phyloP scores from a whole-genome alignment of 2,329 filamentous ascomycete species.

The Ascochyta fabae region DNA sequence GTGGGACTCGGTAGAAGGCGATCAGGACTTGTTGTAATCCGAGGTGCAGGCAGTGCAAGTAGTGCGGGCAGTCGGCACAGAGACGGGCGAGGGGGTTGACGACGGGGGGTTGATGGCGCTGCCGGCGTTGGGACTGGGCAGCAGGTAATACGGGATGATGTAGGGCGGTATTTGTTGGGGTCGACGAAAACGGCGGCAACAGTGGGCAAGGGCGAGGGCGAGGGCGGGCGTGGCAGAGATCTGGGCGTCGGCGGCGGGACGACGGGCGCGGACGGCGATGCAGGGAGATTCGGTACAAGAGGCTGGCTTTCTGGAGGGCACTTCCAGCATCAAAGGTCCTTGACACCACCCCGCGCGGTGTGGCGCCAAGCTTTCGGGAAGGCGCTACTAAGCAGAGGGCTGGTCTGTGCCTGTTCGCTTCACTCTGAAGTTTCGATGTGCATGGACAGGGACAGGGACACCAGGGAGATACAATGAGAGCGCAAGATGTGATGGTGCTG shows the following conservation, averaged over 20 bases:
- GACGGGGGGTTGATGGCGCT: constrained; percentile 31
- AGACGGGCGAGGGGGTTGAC: constrained; percentile 20
- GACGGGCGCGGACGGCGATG: constrained; percentile 29
- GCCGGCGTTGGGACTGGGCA: constrained; percentile 39
- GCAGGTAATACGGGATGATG: constrained; percentile 36
- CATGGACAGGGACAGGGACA: too few species aligned
- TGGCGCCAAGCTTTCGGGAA: constrained; percentile 10
- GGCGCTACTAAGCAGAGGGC: not conserved
- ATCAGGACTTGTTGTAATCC: constrained; percentile 20
- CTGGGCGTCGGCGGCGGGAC: constrained; percentile 26
- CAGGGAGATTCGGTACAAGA: constrained; percentile 34
- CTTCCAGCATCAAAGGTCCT: constrained; percentile 18
- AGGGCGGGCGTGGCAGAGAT: constrained; percentile 8
- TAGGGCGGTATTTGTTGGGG: constrained; percentile 35
- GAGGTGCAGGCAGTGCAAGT: constrained; percentile 12
- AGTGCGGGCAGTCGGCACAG: constrained; percentile 7
- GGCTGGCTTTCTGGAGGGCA: constrained; percentile 26
- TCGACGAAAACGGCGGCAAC: constrained; percentile 28
- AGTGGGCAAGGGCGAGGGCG: constrained; percentile 13
- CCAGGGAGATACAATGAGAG: too few species aligned
- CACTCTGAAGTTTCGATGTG: too few species aligned
- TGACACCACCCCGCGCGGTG: constrained; percentile 1
- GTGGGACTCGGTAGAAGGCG: constrained; percentile 23
- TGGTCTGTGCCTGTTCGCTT: not conserved
- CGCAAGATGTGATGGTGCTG: too few species aligned